Base-by-base conservation (phyloP, 1,139 yeast species). In the Meyerozyma athensensis region DNA sequence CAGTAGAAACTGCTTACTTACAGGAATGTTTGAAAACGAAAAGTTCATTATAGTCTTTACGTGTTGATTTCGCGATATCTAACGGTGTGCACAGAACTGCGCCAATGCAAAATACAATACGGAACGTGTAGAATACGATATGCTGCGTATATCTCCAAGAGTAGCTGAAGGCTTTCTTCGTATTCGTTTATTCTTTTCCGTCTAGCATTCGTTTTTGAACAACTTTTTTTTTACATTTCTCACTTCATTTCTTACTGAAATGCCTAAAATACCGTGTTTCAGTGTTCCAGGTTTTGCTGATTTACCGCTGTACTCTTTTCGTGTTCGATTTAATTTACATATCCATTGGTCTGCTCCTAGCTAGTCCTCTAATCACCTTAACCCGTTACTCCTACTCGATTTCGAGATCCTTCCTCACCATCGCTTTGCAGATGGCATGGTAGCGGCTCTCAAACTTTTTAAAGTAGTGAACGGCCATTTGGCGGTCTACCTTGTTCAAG, bases 341-440 rank as follows among this genome's bases (percentile, higher is more conserved):
- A 19, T 33, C 33, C 38, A 14, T 7, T 13, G 14, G 16, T 12
- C 30, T 23, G 17, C 16, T 17, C 19, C 16, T 12, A 33, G n/a
- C 7, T 13, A 14, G 17, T n/a, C n/a, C n/a, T n/a, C 30, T 5
- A 14, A 18, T 7, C 10, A 7, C 23, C 23, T 13, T 30, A 42
- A 7, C 43, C 40, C 40, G n/a, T n/a, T n/a, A n/a, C n/a, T n/a
- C n/a, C n/a, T n/a, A 24, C 14, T 23, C 28, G 46, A 43, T 4
- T 12, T 67, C 72, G 39, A 83, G 63, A 58, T 87, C 96, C 60
- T 86, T 89, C 51, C 72, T 75, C 16, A 89, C 94, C 77, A 86
- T 67, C 13, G 80, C 69, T 38, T 79, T 74, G 60, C 96, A 87
- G 47, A 89, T 89, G 28, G 96, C 96, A 58, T 89, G 96, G 60